Evolutionary conservation across 352 stramenopile genomes (phyloP).

Genomic region (Pythium rhizo-oryzae): DNA sequence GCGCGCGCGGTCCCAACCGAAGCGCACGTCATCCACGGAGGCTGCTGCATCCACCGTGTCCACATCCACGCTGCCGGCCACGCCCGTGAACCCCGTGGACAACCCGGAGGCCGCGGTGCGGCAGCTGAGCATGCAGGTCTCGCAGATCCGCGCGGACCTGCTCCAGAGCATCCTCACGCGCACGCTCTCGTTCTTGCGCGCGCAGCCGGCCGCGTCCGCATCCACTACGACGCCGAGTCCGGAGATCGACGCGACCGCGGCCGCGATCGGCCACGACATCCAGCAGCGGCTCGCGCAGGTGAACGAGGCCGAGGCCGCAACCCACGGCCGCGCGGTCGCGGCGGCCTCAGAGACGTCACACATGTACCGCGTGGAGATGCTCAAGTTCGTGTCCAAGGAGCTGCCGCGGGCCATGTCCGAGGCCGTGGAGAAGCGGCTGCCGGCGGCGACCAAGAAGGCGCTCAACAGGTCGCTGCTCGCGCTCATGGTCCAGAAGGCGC

Average conservation of each 20-base stretch:
- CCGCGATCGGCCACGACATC: slow-evolving; percentile 65
- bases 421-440: slow-evolving; percentile 66
- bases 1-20: slow-evolving; percentile 21
- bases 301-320: slow-evolving; percentile 37
- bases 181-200: slow-evolving; percentile 65
- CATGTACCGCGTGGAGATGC: slow-evolving; percentile 86
- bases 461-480: slow-evolving; percentile 73
- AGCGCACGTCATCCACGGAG: neutral
- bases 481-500: slow-evolving; percentile 77
- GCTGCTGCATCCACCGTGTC: neutral
- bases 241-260: slow-evolving; percentile 47
- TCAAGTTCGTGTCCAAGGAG: slow-evolving; percentile 83
- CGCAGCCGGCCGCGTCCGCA: slow-evolving; percentile 39
- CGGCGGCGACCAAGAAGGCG: slow-evolving; percentile 57
- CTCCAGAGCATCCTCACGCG: slow-evolving; percentile 67
- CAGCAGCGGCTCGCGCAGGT: slow-evolving; percentile 58
- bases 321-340: slow-evolving; percentile 15
- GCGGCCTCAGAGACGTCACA: slow-evolving; percentile 54
- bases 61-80: neutral
- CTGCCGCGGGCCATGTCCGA: slow-evolving; percentile 74
- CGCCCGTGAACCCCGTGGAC: slow-evolving; percentile 7
- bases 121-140: slow-evolving; percentile 60
- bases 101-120: slow-evolving; percentile 60
- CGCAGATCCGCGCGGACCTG: slow-evolving; percentile 63
- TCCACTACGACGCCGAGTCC: slow-evolving; percentile 1